Conservation (phyloP, 2,329 filamentous ascomycete species). For the Arthroderma uncinatum region DNA sequence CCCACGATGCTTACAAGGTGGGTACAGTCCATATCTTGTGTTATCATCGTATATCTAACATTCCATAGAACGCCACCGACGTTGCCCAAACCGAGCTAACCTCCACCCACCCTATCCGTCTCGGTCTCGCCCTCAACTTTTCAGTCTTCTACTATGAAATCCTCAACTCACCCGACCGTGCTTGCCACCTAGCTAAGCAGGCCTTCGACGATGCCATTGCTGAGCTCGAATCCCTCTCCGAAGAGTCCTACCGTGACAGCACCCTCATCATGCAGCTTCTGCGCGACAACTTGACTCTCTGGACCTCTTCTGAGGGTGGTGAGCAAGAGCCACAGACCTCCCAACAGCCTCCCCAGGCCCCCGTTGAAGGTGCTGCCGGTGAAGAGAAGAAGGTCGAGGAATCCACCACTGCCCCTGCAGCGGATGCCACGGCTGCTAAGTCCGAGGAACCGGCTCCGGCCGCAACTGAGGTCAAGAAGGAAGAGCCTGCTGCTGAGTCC, state of each 20-base stretch:
- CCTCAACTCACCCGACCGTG: conserved; percentile 91
- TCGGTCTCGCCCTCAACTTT: conserved; percentile 96
- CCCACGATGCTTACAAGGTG: conserved; percentile 97
- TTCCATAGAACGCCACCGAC: conserved; percentile 74
- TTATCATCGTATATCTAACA: neutral
- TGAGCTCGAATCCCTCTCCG: conserved; percentile 92
- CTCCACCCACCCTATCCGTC: conserved; percentile 93
- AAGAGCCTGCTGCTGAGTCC: conserved; percentile 25
- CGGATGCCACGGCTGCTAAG: neutral
- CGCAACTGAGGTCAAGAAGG: neutral
- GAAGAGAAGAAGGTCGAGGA: conserved; percentile 52
- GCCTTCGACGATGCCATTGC: conserved; percentile 97
- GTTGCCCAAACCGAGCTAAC: conserved; percentile 96
- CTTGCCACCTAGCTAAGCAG: conserved; percentile 98
- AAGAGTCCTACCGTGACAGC: conserved; percentile 98
- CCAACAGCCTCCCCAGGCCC: conserved; percentile 18
- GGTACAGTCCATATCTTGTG: neutral
- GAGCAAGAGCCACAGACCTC: conserved; percentile 48
- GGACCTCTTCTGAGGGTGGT: conserved; percentile 84
- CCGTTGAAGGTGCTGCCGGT: conserved; percentile 25
- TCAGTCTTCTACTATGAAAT: conserved; percentile 99
- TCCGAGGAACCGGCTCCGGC: conserved; percentile 11
- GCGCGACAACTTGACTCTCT: conserved; percentile 94
- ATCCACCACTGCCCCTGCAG: conserved; percentile 25
- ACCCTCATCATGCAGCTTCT: conserved; percentile 99